Conservation (phyloP, 176 grass and related monocot species). For the Bonia amplexicaulis region DNA sequence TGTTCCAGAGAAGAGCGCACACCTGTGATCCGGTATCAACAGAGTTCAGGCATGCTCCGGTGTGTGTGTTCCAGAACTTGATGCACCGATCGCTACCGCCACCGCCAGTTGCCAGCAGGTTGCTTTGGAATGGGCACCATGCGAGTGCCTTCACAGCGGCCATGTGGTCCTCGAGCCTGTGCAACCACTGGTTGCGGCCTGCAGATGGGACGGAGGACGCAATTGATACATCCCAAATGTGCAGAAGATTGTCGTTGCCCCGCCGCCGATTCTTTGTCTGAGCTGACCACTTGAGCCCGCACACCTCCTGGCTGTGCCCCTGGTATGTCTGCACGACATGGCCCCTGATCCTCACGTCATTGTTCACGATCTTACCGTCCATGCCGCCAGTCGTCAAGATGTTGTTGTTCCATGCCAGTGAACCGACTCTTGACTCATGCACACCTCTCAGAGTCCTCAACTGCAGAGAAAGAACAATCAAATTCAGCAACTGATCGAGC, state of each 20-base stretch:
- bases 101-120: constrained; percentile 53
- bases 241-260: constrained; percentile 67
- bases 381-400: constrained; percentile 53
- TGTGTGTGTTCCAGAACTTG: constrained; percentile 66
- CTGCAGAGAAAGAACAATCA: constrained; percentile 19
- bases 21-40: constrained; percentile 53
- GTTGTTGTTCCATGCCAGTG: constrained; percentile 66
- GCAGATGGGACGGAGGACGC: constrained; percentile 38
- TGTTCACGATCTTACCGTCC: constrained; percentile 65
- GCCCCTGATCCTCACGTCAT: constrained; percentile 54
- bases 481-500: constrained; percentile 16
- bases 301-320: constrained; percentile 65
- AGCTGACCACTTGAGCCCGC: constrained; percentile 65
- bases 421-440: constrained; percentile 56
- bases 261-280: no score
- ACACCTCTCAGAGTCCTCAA: constrained; percentile 54
- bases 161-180: constrained; percentile 53
- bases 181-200: constrained; percentile 61
- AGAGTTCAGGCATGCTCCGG: constrained; percentile 51
- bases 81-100: constrained; percentile 56
- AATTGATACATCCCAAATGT: constrained; percentile 61
- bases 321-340: constrained; percentile 57
- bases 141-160: constrained; percentile 68
- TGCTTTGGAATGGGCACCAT: constrained; percentile 77
- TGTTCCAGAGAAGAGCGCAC: constrained; percentile 55